phyloP scores from a whole-genome alignment of 2,329 filamentous ascomycete species.

The Tympanopsis confertula region DNA sequence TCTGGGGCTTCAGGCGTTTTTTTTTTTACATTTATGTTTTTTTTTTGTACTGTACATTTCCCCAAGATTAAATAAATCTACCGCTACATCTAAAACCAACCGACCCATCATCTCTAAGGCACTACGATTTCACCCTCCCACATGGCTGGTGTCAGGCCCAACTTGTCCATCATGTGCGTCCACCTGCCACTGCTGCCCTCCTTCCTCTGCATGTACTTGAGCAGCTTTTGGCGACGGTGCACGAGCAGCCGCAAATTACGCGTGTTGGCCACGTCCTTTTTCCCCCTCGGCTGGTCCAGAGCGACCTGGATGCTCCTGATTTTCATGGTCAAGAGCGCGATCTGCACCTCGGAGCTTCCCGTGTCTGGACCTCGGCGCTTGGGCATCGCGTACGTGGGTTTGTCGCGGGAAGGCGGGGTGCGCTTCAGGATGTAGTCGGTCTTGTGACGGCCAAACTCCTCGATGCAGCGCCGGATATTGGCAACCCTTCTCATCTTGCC shows the following conservation, averaged over 20 bases:
- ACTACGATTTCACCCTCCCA: slow-evolving; percentile 76
- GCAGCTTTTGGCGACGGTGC: slow-evolving; percentile 77
- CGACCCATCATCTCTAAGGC: too few relatives aligned
- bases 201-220: slow-evolving; percentile 77
- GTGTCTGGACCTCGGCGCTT: slow-evolving; percentile 80
- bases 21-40: too few relatives aligned
- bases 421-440: slow-evolving; percentile 63
- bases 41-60: too few relatives aligned
- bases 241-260: slow-evolving; percentile 75
- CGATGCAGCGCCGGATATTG: slow-evolving; percentile 75
- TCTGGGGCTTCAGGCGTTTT: too few relatives aligned
- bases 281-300: slow-evolving; percentile 53
- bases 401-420: slow-evolving; percentile 32
- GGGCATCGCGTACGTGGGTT: slow-evolving; percentile 4
- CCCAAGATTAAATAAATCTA: too few relatives aligned
- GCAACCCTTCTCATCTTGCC: slow-evolving; percentile 67
- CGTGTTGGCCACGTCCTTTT: slow-evolving; percentile 90
- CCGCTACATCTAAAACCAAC: too few relatives aligned
- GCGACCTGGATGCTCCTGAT: slow-evolving; percentile 71
- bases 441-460: slow-evolving; percentile 80
- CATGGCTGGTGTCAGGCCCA: slow-evolving; percentile 77
- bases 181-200: slow-evolving; percentile 85
- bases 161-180: slow-evolving; percentile 70
- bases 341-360: slow-evolving; percentile 93
- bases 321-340: slow-evolving; percentile 87